phyloP scores from a whole-genome alignment of 208 protist genomes.

The Willaertia magna region DNA sequence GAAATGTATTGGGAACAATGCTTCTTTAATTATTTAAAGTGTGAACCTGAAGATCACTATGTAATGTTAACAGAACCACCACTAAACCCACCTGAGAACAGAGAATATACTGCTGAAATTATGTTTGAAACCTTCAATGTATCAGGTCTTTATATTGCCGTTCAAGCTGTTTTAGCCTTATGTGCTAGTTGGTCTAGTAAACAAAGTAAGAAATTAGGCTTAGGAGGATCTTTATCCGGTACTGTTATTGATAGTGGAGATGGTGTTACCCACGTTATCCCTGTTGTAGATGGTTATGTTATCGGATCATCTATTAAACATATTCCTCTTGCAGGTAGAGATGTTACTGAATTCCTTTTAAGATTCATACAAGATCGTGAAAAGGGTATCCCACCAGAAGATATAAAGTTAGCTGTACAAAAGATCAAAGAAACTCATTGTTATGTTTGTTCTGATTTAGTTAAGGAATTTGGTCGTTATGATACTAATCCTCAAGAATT shows the following conservation, averaged over 20 bases:
- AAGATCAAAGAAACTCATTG: slow-evolving; percentile 79
- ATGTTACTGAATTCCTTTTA: slow-evolving; percentile 88
- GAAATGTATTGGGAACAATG: slow-evolving; percentile 90
- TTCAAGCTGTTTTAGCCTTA: slow-evolving; percentile 89
- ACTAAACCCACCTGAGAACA: slow-evolving; percentile 88
- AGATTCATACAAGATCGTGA: slow-evolving; percentile 74
- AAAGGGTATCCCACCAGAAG: slow-evolving; percentile 59
- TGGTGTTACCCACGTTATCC: slow-evolving; percentile 94
- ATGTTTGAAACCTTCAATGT: slow-evolving; percentile 99
- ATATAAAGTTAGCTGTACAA: slow-evolving; percentile 73
- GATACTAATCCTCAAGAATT: slow-evolving; percentile 61
- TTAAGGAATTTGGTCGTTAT: slow-evolving; percentile 77
- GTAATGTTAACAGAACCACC: slow-evolving; percentile 92
- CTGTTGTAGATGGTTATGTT: slow-evolving; percentile 90
- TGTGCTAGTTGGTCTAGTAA: slow-evolving; percentile 70
- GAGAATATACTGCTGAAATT: slow-evolving; percentile 90
- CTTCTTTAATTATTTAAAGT: slow-evolving; percentile 90
- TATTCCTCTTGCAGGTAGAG: slow-evolving; percentile 85
- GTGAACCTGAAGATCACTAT: slow-evolving; percentile 90
- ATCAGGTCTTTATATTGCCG: slow-evolving; percentile 85
- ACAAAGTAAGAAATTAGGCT: slow-evolving; percentile 24
- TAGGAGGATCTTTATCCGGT: slow-evolving; percentile 47
- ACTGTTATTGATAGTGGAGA: slow-evolving; percentile 93
- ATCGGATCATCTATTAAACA: slow-evolving; percentile 81
- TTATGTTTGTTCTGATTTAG: slow-evolving; percentile 73